phyloP scores from a whole-genome alignment of 768 basidiomycete genomes.

The Cyclocybe aegerita region DNA sequence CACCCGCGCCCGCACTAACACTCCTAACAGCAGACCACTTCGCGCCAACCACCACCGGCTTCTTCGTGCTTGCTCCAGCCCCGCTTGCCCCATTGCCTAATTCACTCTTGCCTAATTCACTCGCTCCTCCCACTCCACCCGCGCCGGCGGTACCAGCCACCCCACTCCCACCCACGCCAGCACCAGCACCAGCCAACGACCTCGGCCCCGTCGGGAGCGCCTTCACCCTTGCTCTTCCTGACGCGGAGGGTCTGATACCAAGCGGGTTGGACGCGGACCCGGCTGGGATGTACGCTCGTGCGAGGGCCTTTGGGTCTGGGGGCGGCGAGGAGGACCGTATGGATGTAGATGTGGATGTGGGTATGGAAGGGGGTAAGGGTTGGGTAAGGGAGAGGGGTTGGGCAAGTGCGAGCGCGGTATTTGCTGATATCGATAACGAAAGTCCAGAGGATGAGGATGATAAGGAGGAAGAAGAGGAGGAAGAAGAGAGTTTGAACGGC shows the following conservation, averaged over 20 bases:
- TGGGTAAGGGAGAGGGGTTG: background rate
- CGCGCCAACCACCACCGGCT: slow-evolving; percentile 44
- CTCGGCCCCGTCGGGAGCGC: slow-evolving; percentile 25
- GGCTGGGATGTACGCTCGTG: slow-evolving; percentile 30
- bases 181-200: slow-evolving; percentile 6
- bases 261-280: slow-evolving; percentile 52
- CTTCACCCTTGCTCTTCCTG: slow-evolving; percentile 11
- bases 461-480: background rate
- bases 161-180: background rate
- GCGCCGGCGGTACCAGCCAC: background rate
- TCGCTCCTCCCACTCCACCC: too few species aligned
- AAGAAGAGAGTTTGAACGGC: too few species aligned
- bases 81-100: too few species aligned
- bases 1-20: slow-evolving; percentile 8
- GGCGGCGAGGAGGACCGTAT: slow-evolving; percentile 20
- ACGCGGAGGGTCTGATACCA: slow-evolving; percentile 48
- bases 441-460: background rate
- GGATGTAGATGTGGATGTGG: background rate
- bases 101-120: too few species aligned
- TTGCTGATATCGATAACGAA: background rate
- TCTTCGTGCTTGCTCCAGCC: slow-evolving; percentile 25
- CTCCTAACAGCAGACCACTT: slow-evolving; percentile 43
- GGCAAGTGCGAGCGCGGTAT: background rate
- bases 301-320: slow-evolving; percentile 36
- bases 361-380: slow-evolving; percentile 2